Evolutionary conservation across 2,329 filamentous ascomycete genomes (phyloP), one percentile per base, ranked within the genome.

Genomic region (Pseudogymnoascus sp.): DNA sequence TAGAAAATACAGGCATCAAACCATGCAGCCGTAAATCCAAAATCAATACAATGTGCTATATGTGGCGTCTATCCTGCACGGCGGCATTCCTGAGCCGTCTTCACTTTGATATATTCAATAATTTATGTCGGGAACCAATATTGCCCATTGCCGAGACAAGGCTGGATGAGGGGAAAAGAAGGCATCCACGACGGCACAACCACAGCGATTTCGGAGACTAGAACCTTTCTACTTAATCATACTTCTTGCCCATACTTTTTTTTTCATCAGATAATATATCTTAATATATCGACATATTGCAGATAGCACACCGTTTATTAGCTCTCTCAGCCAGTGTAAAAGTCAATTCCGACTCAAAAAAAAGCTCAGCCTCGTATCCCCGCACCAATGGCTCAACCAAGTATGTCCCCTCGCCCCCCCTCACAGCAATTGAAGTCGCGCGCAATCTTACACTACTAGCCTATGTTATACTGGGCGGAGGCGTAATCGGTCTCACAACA

Each of bases 401-500:
- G 41, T 47, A 28, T 3, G 22, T 11, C 22, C 41, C 22, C 38
- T 20, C 38, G 22, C 38, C 18, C 38, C 38, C 38, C 41, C 5
- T 47, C 41, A 28, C 22, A 11, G 12, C 28, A 7, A 25, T 47
- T 12, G 6, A 47, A 47, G 15, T 7, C 9, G 7, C 41, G 7
- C 41, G 2, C 14, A 47, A 28, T 28, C 41, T 47, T 4, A 47
- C 41, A 15, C 3, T 9, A 2, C 6, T 47, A 41, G 50, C 57
- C 39, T 43, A 33, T 14, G 15, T 62, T 6, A 57, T 62, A n/a
- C 58, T 62, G 14, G 61, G 74, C 4, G 74, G 72, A 1, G 75
- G 74, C 53, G 73, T 76, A 59, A 74, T 75, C 39, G 74, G 74
- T 59, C 70, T 76, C 5, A 71, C 76, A 57, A 73, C 75, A 0